These are phyloP conservation scores for Nemania abortiva DNA, from an alignment of 2,329 filamentous ascomycete species.

Conservation along the genomic window DNA sequence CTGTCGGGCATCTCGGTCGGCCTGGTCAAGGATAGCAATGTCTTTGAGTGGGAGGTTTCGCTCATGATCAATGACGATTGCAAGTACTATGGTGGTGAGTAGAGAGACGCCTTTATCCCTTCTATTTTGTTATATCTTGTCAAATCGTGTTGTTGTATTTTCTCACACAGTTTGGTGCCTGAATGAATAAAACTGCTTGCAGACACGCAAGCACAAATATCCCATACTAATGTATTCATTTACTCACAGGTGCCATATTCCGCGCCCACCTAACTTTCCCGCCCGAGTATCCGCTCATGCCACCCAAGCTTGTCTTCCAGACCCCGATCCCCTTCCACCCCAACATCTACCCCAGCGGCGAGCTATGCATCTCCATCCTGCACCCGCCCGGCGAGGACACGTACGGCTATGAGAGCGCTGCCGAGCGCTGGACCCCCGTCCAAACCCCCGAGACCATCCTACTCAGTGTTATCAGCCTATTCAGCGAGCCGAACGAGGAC, in stretches of 20 bases:
- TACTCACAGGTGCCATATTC: conserved; percentile 87
- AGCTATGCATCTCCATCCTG: conserved; percentile 96
- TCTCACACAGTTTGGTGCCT: no score
- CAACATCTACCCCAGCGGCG: conserved; percentile 89
- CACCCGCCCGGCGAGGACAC: conserved; percentile 95
- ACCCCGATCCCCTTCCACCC: conserved; percentile 89
- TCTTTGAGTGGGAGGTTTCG: conserved; percentile 99
- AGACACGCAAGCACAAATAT: no score
- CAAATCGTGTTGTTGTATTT: background rate
- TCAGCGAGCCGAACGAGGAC: conserved; percentile 94
- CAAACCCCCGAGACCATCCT: conserved; percentile 96
- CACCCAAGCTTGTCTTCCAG: conserved; percentile 89
- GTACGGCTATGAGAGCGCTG: conserved; percentile 90
- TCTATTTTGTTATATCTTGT: background rate
- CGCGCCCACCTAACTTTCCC: conserved; percentile 87
- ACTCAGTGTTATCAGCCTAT: conserved; percentile 89
- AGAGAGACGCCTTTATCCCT: conserved; percentile 1
- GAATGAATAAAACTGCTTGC: no score
- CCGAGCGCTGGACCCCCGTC: conserved; percentile 93
- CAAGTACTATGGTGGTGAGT: conserved; percentile 89
- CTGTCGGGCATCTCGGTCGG: conserved; percentile 95
- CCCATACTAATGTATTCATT: no score
- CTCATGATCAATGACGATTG: conserved; percentile 97
- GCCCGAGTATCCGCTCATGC: conserved; percentile 84
- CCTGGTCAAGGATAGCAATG: conserved; percentile 83